Evolutionary conservation across 306 rosid genomes (phyloP).

Genomic region (Cicer judaicum): DNA sequence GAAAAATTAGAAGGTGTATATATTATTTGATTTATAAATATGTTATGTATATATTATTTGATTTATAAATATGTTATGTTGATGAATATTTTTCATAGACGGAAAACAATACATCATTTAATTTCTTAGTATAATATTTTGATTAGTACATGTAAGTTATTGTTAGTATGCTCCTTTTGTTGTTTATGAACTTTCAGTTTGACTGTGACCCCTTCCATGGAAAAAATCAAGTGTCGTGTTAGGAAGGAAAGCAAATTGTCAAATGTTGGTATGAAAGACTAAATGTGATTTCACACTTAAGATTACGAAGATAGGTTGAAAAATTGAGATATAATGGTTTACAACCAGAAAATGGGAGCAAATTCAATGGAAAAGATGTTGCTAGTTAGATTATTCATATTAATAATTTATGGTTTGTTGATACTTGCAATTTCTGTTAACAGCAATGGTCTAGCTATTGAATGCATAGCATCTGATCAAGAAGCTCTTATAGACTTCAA

Average conservation of each 20-base stretch:
- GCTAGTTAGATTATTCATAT: neutral
- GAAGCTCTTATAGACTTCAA: slow-evolving; percentile 55
- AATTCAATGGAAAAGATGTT: neutral
- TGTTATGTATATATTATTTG: no score
- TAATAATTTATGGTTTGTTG: neutral
- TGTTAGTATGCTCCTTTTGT: neutral
- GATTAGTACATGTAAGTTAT: neutral
- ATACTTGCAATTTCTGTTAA: neutral
- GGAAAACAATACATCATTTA: neutral
- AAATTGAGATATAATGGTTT: neutral
- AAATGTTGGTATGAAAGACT: neutral
- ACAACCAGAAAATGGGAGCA: neutral
- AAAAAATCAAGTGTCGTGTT: neutral
- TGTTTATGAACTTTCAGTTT: neutral
- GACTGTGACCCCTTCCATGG: neutral
- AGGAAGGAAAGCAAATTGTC: neutral
- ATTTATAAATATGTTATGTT: no score
- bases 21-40: no score
- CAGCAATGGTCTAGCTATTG: neutral
- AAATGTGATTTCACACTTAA: neutral
- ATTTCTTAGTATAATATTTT: no score
- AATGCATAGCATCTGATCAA: slow-evolving; percentile 41
- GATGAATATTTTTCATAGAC: neutral
- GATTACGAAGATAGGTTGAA: neutral
- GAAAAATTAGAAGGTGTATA: no score